A percentile compares a stretch with the other conserved stretches of the same genome.
These are phyloP conservation scores for Pythium chondricola DNA, from an alignment of 352 stramenopile species.

Conservation along the genomic window DNA sequence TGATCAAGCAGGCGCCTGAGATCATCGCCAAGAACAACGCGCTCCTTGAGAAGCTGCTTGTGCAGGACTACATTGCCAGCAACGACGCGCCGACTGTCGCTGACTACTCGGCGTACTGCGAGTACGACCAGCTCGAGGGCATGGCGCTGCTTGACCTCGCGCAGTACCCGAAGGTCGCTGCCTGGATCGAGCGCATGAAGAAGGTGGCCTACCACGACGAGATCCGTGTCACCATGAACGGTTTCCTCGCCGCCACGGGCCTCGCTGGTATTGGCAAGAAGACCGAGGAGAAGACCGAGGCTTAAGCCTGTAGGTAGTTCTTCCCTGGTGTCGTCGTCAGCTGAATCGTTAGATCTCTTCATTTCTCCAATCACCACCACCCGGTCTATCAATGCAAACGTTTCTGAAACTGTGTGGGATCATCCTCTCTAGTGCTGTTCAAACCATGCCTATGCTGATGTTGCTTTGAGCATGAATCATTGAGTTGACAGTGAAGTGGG, in stretches of 20 bases:
- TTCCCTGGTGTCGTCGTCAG: no score
- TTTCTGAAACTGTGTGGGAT: no score
- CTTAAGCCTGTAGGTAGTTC: neutral
- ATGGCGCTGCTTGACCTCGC: constrained; percentile 40
- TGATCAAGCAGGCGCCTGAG: constrained; percentile 7
- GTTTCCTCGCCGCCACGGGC: constrained; percentile 15
- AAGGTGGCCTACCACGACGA: constrained; percentile 36
- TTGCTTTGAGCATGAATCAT: no score
- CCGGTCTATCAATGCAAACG: no score
- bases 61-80: constrained; percentile 40
- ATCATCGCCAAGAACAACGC: constrained; percentile 23
- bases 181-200: constrained; percentile 23
- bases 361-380: no score
- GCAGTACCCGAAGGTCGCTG: constrained; percentile 18
- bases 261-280: constrained; percentile 10
- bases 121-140: constrained; percentile 59
- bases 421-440: no score
- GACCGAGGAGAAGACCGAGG: constrained; percentile 2
- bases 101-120: constrained; percentile 54
- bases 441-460: no score
- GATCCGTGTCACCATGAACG: constrained; percentile 25
- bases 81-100: constrained; percentile 50
- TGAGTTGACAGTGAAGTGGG: no score
- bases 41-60: constrained; percentile 44
- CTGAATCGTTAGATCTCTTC: no score